A percentile compares a stretch with the other conserved stretches of the same genome.
These are phyloP conservation scores for Cladorrhinum samala DNA, from an alignment of 495 filamentous ascomycete species.

Conservation along the genomic window DNA sequence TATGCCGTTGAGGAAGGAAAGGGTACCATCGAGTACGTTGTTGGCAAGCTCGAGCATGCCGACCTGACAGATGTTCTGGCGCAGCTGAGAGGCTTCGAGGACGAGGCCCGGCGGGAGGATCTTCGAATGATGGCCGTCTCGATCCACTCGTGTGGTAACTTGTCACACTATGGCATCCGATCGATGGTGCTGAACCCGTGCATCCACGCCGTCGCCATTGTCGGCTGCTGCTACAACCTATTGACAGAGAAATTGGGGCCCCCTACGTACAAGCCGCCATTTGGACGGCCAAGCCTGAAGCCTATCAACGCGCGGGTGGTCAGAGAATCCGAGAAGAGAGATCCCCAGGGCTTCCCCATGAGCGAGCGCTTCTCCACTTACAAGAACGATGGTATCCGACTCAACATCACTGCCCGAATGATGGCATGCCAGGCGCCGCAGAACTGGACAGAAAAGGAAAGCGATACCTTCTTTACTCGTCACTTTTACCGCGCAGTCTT, in stretches of 20 bases:
- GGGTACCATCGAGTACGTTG: constrained; percentile 63
- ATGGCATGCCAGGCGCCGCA: constrained; percentile 93
- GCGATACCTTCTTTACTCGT: constrained; percentile 80
- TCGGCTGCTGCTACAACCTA: constrained; percentile 97
- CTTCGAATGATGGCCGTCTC: constrained; percentile 77
- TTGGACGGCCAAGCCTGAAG: constrained; percentile 57
- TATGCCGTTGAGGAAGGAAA: constrained; percentile 50
- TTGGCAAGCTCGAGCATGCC: constrained; percentile 52
- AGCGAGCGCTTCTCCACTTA: constrained; percentile 64
- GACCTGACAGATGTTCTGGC: constrained; percentile 52
- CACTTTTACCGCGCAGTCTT: constrained; percentile 91
- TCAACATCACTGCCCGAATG: constrained; percentile 95
- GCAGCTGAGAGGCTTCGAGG: constrained; percentile 29
- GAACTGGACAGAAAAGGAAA: constrained; percentile 80
- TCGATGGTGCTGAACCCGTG: constrained; percentile 76
- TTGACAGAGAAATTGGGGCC: constrained; percentile 83
- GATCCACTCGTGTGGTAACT: constrained; percentile 93
- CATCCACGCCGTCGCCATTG: constrained; percentile 82
- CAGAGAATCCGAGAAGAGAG: constrained; percentile 53
- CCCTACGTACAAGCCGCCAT: constrained; percentile 72
- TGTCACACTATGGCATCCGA: constrained; percentile 88
- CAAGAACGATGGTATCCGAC: constrained; percentile 55
- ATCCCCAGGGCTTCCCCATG: constrained; percentile 92
- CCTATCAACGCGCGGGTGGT: constrained; percentile 44
- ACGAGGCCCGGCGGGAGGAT: constrained; percentile 26